phyloP scores from a whole-genome alignment of 1,139 yeast genomes.

The Geotrichum phurueaensis region DNA sequence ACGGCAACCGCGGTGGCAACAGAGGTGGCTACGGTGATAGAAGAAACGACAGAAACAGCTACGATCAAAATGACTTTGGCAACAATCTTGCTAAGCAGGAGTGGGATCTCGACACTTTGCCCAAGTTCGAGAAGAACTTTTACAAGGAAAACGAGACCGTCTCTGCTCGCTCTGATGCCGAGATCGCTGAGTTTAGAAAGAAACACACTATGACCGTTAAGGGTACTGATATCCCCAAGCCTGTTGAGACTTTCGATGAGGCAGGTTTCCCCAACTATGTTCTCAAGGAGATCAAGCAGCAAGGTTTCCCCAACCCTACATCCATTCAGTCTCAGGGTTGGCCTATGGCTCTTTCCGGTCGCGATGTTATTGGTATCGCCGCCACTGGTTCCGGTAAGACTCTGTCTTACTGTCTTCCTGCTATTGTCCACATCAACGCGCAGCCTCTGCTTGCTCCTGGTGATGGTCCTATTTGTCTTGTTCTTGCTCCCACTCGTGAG shows the following conservation, averaged over 20 bases:
- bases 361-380: slow-evolving; percentile 98
- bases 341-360: slow-evolving; percentile 99
- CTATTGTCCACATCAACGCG: slow-evolving; percentile 95
- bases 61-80: slow-evolving; percentile 45
- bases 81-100: slow-evolving; percentile 61
- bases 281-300: slow-evolving; percentile 77
- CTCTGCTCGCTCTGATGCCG: slow-evolving; percentile 64
- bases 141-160: slow-evolving; percentile 82
- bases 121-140: slow-evolving; percentile 92
- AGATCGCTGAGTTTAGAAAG: slow-evolving; percentile 68
- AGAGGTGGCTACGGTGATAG: slow-evolving; percentile 28
- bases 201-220: slow-evolving; percentile 77
- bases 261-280: slow-evolving; percentile 97
- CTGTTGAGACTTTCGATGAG: slow-evolving; percentile 87
- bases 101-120: slow-evolving; percentile 72
- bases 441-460: slow-evolving; percentile 90
- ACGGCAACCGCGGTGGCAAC: slow-evolving; percentile 22
- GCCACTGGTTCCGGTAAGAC: slow-evolving; percentile 99
- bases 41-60: slow-evolving; percentile 36
- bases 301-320: slow-evolving; percentile 92
- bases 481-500: slow-evolving; percentile 97
- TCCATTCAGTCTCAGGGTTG: slow-evolving; percentile 99
- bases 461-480: slow-evolving; percentile 95
- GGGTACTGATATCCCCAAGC: slow-evolving; percentile 89
- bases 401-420: slow-evolving; percentile 90